Evolutionary conservation across 225 moss, liverwort and hornwort species (phyloP).

Genomic region (Pseudisothecium myosuroides): DNA sequence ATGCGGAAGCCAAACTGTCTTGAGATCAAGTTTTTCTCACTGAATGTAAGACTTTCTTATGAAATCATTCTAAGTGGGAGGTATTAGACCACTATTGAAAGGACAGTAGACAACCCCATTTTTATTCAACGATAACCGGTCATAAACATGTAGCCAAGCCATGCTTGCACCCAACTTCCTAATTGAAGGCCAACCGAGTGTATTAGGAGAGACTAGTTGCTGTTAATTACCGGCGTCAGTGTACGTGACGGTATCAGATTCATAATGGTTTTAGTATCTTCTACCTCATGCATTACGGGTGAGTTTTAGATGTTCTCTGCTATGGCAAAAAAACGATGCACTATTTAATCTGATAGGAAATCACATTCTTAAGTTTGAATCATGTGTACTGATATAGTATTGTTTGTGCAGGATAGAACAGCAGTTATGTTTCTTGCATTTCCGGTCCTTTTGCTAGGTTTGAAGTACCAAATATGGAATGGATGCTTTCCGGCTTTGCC

Average conservation of each 20-base stretch:
- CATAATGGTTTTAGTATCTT: not conserved
- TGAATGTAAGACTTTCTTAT: not conserved
- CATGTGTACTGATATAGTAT: not conserved
- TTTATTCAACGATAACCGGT: not conserved
- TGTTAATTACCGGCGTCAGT: not conserved
- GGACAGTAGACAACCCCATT: not conserved
- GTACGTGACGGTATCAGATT: not conserved
- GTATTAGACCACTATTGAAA: not conserved
- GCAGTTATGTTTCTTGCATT: conserved; percentile 86
- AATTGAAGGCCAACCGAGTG: not conserved
- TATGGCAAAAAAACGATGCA: not conserved
- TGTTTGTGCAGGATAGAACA: conserved; percentile 70
- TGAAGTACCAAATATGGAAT: conserved; percentile 86
- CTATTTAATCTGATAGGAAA: not conserved
- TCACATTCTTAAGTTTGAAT: not conserved
- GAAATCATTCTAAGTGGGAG: not conserved
- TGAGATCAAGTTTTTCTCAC: not conserved
- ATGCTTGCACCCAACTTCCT: not conserved
- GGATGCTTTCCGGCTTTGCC: conserved; percentile 96
- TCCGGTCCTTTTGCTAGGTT: conserved; percentile 56
- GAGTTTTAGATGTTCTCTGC: not conserved
- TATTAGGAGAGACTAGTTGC: not conserved
- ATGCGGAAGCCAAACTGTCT: not conserved
- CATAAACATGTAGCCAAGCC: not conserved
- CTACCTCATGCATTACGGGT: not conserved